Base-by-base conservation (phyloP, 352 stramenopile species). In the Globisporangium paddicum region DNA sequence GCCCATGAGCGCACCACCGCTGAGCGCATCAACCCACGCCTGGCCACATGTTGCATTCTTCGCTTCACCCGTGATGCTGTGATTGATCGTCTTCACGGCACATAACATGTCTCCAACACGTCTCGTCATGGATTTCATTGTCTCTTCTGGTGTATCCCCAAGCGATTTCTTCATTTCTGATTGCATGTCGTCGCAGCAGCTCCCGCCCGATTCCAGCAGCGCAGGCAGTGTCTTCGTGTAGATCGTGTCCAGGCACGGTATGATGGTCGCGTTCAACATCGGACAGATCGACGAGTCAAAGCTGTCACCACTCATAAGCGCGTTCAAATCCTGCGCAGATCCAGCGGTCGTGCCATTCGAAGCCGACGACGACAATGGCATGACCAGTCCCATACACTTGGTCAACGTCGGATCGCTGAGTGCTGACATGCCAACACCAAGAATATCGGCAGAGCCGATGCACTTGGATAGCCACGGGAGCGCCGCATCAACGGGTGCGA, bases 401-500 rank as follows among this genome's bases (percentile, higher is more conserved):
- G 56, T 60, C n/a, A 67, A 49, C 13, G 32, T 47, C 13, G 58
- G 42, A 26, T 75, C 63, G 9, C 66, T 55, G 10, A 77, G 45
- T 32, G 73, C 38, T 5, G 55, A 35, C 25, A 75, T 26, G 2
- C 62, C 68, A 4, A 75, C 42, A 14, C 59, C 51, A 14, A 79
- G 45, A 14, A 77, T 44, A n/a, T 75, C 62, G 6, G 60, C 60
- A 1, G 68, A 77, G 14, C 45, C 68, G 16, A 77, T 40, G 26
- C 71, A 79, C 44, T 63, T 65, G 32, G 71, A 77, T 8, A 79
- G 60, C 65, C 68, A 73, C n/a, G 71, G 71, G 19, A 68, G 34
- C 23, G 68, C 59, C 30, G 60, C 58, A 44, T 79, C 68, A 13
- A 77, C 25, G 1, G 71, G 68, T 25, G 62, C 61, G 2, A 79